A percentile compares a stretch with the other conserved stretches of the same genome.
These are phyloP conservation scores for Rhexocercosporidium sp. DNA, from an alignment of 2,329 filamentous ascomycete species.

Conservation along the genomic window DNA sequence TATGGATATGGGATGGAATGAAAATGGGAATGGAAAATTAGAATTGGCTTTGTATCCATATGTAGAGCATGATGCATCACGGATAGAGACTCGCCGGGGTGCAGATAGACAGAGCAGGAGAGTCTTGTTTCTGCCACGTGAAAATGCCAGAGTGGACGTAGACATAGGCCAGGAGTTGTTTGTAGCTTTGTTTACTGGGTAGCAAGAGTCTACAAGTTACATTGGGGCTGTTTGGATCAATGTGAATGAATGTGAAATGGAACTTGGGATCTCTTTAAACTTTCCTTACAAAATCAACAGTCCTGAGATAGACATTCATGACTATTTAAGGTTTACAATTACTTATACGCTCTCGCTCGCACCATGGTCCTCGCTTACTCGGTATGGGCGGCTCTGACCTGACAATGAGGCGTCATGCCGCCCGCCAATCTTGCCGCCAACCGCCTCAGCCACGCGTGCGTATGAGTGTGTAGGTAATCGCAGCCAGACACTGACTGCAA, in stretches of 20 bases:
- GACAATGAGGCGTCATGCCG: conserved; percentile 4
- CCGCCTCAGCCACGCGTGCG: conserved; percentile 20
- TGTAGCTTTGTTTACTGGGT: neutral
- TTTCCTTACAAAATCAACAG: no score
- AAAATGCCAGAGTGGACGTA: neutral
- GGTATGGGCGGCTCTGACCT: neutral
- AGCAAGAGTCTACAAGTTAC: neutral
- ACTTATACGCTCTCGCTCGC: no score
- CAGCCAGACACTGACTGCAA: neutral
- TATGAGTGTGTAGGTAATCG: no score
- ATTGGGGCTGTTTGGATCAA: neutral
- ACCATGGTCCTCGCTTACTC: conserved; percentile 1
- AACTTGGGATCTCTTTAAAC: neutral
- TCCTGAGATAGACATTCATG: no score
- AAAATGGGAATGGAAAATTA: neutral
- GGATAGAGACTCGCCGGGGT: neutral
- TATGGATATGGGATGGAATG: neutral
- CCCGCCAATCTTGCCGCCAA: conserved; percentile 6
- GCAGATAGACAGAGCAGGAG: neutral
- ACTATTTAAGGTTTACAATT: no score
- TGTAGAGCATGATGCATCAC: neutral
- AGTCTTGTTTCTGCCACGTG: neutral
- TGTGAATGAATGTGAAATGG: neutral
- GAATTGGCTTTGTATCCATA: conserved; percentile 11
- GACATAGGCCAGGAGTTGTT: neutral